Evolutionary conservation across 2,329 filamentous ascomycete genomes (phyloP).

Genomic region (Lasiodiplodia hormozganensis): DNA sequence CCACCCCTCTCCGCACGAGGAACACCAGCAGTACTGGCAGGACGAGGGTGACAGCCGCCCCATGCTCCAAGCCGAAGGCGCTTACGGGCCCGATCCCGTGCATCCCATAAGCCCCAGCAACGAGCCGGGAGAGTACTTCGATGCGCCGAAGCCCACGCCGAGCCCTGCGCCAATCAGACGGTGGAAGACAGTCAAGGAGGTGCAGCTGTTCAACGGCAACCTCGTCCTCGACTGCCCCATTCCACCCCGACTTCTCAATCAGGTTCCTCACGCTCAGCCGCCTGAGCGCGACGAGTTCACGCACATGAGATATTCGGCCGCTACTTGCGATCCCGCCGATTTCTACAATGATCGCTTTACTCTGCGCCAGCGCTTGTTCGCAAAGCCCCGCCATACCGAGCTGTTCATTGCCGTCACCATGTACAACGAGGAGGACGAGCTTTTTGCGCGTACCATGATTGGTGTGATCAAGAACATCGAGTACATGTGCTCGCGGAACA

Average conservation of each 20-base stretch:
- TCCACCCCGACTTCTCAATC: conserved; percentile 83
- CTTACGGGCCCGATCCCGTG: conserved; percentile 67
- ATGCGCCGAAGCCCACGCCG: conserved; percentile 56
- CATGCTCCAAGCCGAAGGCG: conserved; percentile 71
- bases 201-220: conserved; percentile 96
- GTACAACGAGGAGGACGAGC: conserved; percentile 98
- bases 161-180: conserved; percentile 73
- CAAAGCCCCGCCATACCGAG: conserved; percentile 90
- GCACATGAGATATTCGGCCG: conserved; percentile 92
- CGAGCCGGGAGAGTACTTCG: conserved; percentile 42
- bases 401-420: conserved; percentile 96
- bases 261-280: conserved; percentile 80
- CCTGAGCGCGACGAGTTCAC: conserved; percentile 85
- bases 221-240: conserved; percentile 96
- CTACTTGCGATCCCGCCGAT: conserved; percentile 88
- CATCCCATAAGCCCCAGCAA: conserved; percentile 44
- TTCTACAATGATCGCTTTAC: conserved; percentile 93
- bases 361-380: conserved; percentile 87
- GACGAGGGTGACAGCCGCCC: conserved; percentile 76
- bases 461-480: conserved; percentile 99
- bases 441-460: conserved; percentile 94
- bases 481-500: conserved; percentile 92
- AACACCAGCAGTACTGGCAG: conserved; percentile 63
- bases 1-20: conserved; percentile 69
- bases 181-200: conserved; percentile 99